Evolutionary conservation across 768 basidiomycete genomes (phyloP).

Genomic region (Mycena albidolilacea): DNA sequence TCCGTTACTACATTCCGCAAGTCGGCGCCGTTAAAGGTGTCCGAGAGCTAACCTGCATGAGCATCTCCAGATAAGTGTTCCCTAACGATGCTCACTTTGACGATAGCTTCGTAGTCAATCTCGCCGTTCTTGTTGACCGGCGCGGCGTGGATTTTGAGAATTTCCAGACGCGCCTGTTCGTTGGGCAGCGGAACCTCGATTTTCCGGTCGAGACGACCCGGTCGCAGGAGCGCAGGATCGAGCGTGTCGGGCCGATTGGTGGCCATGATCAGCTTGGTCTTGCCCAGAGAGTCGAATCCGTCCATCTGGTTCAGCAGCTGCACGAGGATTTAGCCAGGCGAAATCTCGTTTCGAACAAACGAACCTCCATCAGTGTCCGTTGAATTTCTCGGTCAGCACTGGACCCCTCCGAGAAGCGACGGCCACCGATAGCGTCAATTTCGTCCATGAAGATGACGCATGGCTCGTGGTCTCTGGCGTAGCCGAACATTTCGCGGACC

Average conservation of each 20-base stretch:
- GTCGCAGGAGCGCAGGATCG: slow-evolving; percentile 96
- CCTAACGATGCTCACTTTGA: slow-evolving; percentile 72
- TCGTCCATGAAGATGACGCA: slow-evolving; percentile 99
- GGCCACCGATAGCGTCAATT: slow-evolving; percentile 97
- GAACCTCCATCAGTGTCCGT: slow-evolving; percentile 94
- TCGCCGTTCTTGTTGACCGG: slow-evolving; percentile 96
- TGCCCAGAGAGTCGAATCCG: slow-evolving; percentile 97
- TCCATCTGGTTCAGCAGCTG: slow-evolving; percentile 99
- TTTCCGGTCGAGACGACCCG: slow-evolving; percentile 96
- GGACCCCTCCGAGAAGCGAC: slow-evolving; percentile 91
- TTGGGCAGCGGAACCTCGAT: slow-evolving; percentile 98
- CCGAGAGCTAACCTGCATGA: slow-evolving; percentile 72
- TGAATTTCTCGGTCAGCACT: slow-evolving; percentile 99
- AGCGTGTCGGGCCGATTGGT: slow-evolving; percentile 99
- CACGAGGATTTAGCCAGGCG: neutral
- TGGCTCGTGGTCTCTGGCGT: slow-evolving; percentile 97
- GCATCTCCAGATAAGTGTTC: slow-evolving; percentile 8
- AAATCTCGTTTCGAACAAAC: slow-evolving; percentile 29
- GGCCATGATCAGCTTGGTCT: slow-evolving; percentile 99
- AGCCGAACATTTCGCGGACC: slow-evolving; percentile 99
- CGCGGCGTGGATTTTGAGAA: slow-evolving; percentile 96
- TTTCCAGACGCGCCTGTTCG: slow-evolving; percentile 95
- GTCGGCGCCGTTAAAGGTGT: slow-evolving; percentile 97
- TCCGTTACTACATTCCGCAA: slow-evolving; percentile 95
- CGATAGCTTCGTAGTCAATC: slow-evolving; percentile 98